Conservation (phyloP, 352 stramenopile species). For the Globisporangium nunn region DNA sequence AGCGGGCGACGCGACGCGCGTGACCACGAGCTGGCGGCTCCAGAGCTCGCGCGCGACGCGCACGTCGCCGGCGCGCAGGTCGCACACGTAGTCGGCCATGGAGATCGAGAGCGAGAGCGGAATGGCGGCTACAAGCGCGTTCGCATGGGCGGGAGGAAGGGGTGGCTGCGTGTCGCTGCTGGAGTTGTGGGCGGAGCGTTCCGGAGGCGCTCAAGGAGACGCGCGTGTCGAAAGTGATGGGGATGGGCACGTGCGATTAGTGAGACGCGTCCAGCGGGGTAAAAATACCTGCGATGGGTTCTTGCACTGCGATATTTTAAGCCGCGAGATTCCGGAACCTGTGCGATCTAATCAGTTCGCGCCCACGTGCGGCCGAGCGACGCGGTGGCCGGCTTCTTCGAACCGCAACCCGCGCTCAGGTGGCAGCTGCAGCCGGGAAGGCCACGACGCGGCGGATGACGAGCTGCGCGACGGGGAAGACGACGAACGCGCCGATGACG, state of each 20-base stretch:
- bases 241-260: neutral
- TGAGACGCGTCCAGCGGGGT: neutral
- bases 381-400: too few relatives aligned
- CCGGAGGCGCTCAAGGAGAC: neutral
- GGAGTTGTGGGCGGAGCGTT: neutral
- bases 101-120: neutral
- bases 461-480: constrained; percentile 44
- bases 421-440: neutral
- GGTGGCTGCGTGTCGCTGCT: neutral
- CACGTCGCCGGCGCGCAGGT: constrained; percentile 16
- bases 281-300: neutral
- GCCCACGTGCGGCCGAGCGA: neutral
- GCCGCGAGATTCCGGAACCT: neutral
- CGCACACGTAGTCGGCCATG: constrained; percentile 28
- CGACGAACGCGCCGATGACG: constrained; percentile 49
- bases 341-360: neutral
- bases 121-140: too few relatives aligned
- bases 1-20: constrained; percentile 13
- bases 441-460: constrained; percentile 20
- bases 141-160: too few relatives aligned
- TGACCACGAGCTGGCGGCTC: constrained; percentile 32
- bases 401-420: neutral
- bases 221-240: neutral
- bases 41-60: constrained; percentile 33
- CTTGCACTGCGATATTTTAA: neutral